phyloP scores from a whole-genome alignment of 2,329 filamentous ascomycete genomes.

The Colletotrichum sp. region DNA sequence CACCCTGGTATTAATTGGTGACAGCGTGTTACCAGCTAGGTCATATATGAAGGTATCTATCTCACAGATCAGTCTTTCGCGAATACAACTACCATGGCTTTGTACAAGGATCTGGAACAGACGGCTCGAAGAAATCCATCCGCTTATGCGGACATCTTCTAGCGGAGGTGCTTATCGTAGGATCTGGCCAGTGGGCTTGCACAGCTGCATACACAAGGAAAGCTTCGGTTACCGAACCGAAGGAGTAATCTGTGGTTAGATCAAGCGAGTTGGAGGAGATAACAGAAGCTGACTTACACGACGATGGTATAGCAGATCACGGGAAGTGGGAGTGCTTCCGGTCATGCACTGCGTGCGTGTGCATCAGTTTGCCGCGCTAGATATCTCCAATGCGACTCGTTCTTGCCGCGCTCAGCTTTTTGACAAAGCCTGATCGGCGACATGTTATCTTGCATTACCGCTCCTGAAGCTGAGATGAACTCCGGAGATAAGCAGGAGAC shows the following conservation, averaged over 20 bases:
- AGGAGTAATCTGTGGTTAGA: neutral
- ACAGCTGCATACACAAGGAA: neutral
- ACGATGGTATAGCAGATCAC: neutral
- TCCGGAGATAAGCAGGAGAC: neutral
- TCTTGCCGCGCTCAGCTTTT: neutral
- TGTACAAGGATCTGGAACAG: too few species aligned
- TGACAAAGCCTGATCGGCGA: neutral
- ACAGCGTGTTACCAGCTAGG: neutral
- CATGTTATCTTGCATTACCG: neutral
- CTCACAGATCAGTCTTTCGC: neutral
- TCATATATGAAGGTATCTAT: neutral
- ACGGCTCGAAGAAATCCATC: neutral
- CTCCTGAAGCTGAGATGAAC: neutral
- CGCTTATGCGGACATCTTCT: neutral
- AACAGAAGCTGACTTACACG: neutral
- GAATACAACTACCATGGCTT: too few species aligned
- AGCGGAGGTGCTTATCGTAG: neutral
- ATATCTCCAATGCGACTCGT: neutral
- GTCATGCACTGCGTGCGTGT: neutral
- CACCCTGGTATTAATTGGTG: neutral
- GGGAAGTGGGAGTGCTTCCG: too few species aligned
- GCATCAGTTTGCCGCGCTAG: neutral
- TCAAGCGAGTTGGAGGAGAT: neutral
- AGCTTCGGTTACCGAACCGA: neutral
- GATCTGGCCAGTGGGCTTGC: neutral